These are phyloP conservation scores for Beauveria sp. DNA, from an alignment of 2,329 filamentous ascomycete genomes.

Conservation along the genomic window DNA sequence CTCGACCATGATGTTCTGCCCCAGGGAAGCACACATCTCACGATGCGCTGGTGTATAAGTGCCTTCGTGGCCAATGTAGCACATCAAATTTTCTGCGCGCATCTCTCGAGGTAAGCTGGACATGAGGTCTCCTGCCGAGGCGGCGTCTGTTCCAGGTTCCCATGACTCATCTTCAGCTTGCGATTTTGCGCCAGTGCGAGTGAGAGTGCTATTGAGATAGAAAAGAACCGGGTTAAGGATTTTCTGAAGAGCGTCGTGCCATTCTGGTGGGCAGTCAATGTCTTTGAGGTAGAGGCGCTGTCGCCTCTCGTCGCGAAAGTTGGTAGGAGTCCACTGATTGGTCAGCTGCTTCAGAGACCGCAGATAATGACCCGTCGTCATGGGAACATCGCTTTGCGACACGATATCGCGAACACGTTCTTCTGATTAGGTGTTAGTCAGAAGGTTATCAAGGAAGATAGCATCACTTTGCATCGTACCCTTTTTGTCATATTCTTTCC, in stretches of 20 bases:
- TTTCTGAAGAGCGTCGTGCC: constrained; percentile 71
- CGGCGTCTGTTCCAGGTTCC: constrained; percentile 49
- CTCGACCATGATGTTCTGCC: constrained; percentile 98
- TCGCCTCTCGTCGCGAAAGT: constrained; percentile 68
- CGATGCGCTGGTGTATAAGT: constrained; percentile 93
- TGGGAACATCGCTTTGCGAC: constrained; percentile 63
- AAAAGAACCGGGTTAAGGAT: constrained; percentile 76
- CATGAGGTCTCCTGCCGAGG: constrained; percentile 85
- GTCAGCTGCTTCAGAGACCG: constrained; percentile 78
- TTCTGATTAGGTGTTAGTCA: constrained; percentile 40
- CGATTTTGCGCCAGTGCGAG: constrained; percentile 23
- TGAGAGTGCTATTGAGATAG: constrained; percentile 78
- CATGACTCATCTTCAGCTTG: constrained; percentile 32
- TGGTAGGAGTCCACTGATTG: constrained; percentile 69
- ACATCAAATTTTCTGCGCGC: constrained; percentile 96
- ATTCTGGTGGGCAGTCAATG: constrained; percentile 86
- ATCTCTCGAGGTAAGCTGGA: constrained; percentile 79
- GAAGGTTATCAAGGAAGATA: not conserved
- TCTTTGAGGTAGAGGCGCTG: constrained; percentile 95
- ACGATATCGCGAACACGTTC: constrained; percentile 80
- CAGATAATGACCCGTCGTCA: constrained; percentile 86
- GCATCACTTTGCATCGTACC: constrained; percentile 39
- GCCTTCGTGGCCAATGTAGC: constrained; percentile 94
- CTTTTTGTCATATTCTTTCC: constrained; percentile 70
- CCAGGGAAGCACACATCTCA: constrained; percentile 94